phyloP scores from a whole-genome alignment of 495 filamentous ascomycete species.

The Penicillium pulvis region DNA sequence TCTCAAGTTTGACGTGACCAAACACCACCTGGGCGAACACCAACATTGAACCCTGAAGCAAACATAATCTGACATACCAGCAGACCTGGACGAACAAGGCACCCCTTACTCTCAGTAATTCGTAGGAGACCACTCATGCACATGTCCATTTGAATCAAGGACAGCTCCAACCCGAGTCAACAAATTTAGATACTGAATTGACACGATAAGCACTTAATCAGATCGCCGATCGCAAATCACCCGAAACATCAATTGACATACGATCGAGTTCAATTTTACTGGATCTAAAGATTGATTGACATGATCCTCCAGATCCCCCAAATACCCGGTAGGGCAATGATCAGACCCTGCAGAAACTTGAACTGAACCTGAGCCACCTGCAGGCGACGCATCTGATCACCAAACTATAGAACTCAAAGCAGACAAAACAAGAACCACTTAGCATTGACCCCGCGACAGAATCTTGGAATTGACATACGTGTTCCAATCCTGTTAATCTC shows the following conservation, averaged over 20 bases:
- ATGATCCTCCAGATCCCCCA: neutral
- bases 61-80: neutral
- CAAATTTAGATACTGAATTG: neutral
- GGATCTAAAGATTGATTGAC: too few relatives aligned
- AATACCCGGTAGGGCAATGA: neutral
- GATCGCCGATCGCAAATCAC: neutral
- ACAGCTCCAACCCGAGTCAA: neutral
- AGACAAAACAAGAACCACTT: neutral
- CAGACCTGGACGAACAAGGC: neutral
- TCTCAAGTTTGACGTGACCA: neutral
- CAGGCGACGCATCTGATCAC: conserved; percentile 4
- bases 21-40: neutral
- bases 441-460: neutral
- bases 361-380: neutral
- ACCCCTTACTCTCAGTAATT: neutral
- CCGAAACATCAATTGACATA: too few relatives aligned
- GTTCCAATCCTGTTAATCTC: neutral
- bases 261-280: too few relatives aligned
- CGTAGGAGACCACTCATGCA: too few relatives aligned
- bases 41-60: neutral
- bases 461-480: too few relatives aligned
- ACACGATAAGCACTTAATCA: neutral
- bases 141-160: neutral
- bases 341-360: conserved; percentile 9
- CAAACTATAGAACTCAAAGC: conserved; percentile 7